Evolutionary conservation across 2,329 filamentous ascomycete species (phyloP), one percentile per base, ranked within the genome.

Genomic region (Colletotrichum echinochloae): DNA sequence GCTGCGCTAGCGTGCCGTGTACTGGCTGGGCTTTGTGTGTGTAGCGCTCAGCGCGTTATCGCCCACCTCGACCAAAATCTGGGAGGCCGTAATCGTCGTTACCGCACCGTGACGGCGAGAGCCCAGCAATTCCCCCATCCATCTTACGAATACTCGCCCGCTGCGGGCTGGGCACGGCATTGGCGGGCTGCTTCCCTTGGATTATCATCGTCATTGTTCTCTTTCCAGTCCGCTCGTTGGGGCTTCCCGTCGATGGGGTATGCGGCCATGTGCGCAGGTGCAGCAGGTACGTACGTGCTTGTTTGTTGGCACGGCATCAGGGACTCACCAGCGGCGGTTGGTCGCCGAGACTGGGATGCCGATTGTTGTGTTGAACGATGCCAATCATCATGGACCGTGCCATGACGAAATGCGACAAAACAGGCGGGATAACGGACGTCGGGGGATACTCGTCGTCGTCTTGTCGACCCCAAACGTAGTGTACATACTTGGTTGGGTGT

Each of bases 41-140:
- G 39, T 23, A 20, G 18, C 26, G 37, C n/a, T 23, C 20, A 55
- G 18, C 39, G 18, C 39, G 56, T 60, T 60, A 60, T 60, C 56
- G 56, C 28, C 44, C 41, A 30, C 26, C 23, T 20, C 37, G 39
- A 26, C 14, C 16, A 11, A 44, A 37, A 61, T 51, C n/a, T 6
- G 33, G 44, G 48, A 51, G 8, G n/a, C 30, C 20, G 14, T n/a
- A 55, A n/a, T n/a, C 28, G 28, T 9, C 14, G 46, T 28, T 61
- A 28, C 33, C 33, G 14, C 23, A 30, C 23, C 23, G 33, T 39
- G 59, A 51, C 59, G 46, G 23, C 30, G 11, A 60, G 57, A 18
- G 30, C n/a, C 14, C 30, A 60, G n/a, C 30, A 49, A 33, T 23
- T 37, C 44, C 56, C 56, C 37, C 56, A 59, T 33, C 39, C 46